Conservation (phyloP, 2,329 filamentous ascomycete species). For the Aureobasidium sp. region DNA sequence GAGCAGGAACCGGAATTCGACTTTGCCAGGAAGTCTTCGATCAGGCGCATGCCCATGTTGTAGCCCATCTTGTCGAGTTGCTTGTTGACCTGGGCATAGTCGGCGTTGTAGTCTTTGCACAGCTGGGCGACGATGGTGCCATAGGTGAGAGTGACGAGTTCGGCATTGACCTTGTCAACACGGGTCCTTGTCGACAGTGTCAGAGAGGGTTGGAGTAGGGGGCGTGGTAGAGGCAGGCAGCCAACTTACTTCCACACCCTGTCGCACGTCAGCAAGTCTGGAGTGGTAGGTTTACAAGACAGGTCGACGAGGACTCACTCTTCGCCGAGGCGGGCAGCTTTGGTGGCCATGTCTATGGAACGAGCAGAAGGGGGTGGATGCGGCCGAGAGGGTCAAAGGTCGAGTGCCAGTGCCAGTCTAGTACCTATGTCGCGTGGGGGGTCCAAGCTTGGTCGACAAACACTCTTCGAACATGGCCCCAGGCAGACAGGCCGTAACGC, state of each 20-base stretch:
- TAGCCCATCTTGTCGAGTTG: conserved; percentile 99
- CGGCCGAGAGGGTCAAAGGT: background rate
- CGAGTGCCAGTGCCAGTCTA: background rate
- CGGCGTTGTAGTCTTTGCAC: conserved; percentile 90
- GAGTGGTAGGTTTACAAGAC: background rate
- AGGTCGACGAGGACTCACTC: conserved; percentile 48
- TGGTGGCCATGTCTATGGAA: conserved; percentile 40
- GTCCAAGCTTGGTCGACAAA: background rate
- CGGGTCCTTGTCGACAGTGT: conserved; percentile 55
- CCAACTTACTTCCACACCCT: conserved; percentile 86
- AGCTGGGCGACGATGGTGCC: conserved; percentile 95
- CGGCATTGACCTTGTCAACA: conserved; percentile 96
- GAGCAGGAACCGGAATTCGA: conserved; percentile 81
- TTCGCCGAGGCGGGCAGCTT: conserved; percentile 63
- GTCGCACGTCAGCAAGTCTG: conserved; percentile 25
- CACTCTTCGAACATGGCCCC: background rate
- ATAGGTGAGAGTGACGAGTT: conserved; percentile 94
- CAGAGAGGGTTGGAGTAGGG: background rate
- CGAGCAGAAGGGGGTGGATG: background rate
- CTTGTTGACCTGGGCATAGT: conserved; percentile 94
- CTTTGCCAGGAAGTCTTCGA: conserved; percentile 96
- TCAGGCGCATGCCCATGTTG: conserved; percentile 90
- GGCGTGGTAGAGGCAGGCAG: background rate
- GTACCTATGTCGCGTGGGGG: background rate
- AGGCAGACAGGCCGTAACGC: background rate